Evolutionary conservation across 2,329 filamentous ascomycete species (phyloP), one percentile per base, ranked within the genome.

Genomic region (Aulographum hederae): DNA sequence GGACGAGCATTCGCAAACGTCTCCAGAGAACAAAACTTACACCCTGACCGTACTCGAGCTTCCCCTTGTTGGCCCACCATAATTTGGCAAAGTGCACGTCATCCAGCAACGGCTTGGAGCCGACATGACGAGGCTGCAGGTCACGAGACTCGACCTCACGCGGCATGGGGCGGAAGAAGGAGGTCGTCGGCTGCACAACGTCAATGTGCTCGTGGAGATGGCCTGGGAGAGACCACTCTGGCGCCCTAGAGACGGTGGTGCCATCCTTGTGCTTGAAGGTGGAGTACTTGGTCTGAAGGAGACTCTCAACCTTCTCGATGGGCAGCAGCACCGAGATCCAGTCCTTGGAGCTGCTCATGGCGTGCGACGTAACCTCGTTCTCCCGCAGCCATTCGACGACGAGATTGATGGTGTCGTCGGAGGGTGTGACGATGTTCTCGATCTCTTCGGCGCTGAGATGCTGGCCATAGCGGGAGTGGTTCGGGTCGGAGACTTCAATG

Each of bases 111-210:
- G n/a, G n/a, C n/a, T n/a, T n/a, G n/a, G n/a, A n/a, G n/a, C n/a
- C n/a, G n/a, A n/a, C n/a, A n/a, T n/a, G n/a, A n/a, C n/a, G n/a
- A n/a, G n/a, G n/a, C n/a, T n/a, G n/a, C n/a, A n/a, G n/a, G n/a
- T n/a, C n/a, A n/a, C n/a, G n/a, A n/a, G n/a, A n/a, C n/a, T n/a
- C n/a, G n/a, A n/a, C n/a, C n/a, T n/a, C n/a, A n/a, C n/a, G 47
- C 40, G 23, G 44, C 36, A 20, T 41, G 41, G 40, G 54, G 41
- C 58, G 57, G 46, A 67, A 64, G 52, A 73, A 73, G 0, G 67
- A 67, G 30, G 61, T 72, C 2, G 68, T 73, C 2, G 69, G 69
- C 44, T 73, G 67, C 16, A 73, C 63, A 10, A 64, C 60, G 41
- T 70, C 65, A 37, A 73, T 63, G 42, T 69, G 66, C 30, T 58